Evolutionary conservation across 2,329 filamentous ascomycete species (phyloP).

Genomic region (Lomentospora prolificans): DNA sequence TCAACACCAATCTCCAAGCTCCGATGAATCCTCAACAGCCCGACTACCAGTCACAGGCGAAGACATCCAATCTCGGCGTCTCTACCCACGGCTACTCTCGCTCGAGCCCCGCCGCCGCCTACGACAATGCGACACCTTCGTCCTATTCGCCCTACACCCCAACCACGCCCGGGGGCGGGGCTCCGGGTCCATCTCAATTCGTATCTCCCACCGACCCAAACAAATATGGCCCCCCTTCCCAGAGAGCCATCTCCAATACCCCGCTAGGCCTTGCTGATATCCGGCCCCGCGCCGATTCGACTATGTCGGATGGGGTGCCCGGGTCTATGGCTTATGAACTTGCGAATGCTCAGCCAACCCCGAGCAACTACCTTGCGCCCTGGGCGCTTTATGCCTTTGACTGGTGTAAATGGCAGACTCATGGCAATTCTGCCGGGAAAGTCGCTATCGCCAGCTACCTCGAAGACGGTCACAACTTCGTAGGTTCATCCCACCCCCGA

Average conservation of each 20-base stretch:
- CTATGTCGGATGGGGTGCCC: constrained; percentile 60
- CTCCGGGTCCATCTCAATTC: constrained; percentile 46
- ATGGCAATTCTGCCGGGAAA: constrained; percentile 74
- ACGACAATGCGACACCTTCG: constrained; percentile 32
- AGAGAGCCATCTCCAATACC: constrained; percentile 64
- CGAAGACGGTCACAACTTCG: constrained; percentile 97
- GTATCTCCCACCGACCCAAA: constrained; percentile 42
- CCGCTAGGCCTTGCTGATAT: constrained; percentile 89
- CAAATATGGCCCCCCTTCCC: constrained; percentile 48
- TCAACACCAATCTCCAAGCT: neutral
- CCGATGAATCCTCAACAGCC: constrained; percentile 17
- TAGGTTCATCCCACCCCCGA: constrained; percentile 31
- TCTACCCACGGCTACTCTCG: constrained; percentile 67
- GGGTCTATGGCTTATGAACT: constrained; percentile 56
- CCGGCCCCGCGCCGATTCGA: constrained; percentile 73
- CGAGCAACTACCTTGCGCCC: constrained; percentile 87
- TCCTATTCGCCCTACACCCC: constrained; percentile 47
- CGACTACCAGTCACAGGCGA: constrained; percentile 54
- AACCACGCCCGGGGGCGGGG: constrained; percentile 51
- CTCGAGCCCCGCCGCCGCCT: constrained; percentile 61
- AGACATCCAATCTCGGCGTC: constrained; percentile 53
- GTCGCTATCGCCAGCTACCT: constrained; percentile 92
- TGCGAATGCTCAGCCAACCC: constrained; percentile 55
- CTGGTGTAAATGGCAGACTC: constrained; percentile 96
- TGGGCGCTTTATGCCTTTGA: constrained; percentile 97